Evolutionary conservation across 176 grass and related monocot species (phyloP), one percentile per base, ranked within the genome.

Genomic region (Carex littledalei): DNA sequence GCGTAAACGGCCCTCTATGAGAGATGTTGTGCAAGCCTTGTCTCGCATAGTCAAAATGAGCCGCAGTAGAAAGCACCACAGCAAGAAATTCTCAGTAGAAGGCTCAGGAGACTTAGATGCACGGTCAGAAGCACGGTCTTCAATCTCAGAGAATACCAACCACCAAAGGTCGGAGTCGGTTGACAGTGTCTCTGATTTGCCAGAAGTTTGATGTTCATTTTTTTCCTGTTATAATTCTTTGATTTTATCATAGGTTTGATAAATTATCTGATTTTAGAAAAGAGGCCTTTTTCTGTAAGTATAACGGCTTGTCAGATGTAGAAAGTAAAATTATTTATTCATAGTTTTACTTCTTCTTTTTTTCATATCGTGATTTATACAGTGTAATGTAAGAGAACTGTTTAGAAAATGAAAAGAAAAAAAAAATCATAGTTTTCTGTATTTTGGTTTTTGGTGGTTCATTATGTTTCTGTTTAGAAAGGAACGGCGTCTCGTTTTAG

Each of bases 1-100:
- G 3, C 85, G 93, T 53, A 94, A 94, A 81, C 88, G 96, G 2
- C 93, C 96, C 6, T 88, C 87, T 0, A 99, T 95, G 96, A 76
- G 96, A 81, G 93, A 91, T 43, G 61, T 92, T 0, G 91, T 92
- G 57, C 96, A 99, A 88, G 88, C 91, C 2, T 75, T 99, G 37
- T 86, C 85, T 63, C 85, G 78, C 49, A 75, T 92, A 35, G 43
- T 79, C 41, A 94, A 92, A 17, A 87, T 58, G 72, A 90, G 81
- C 69, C 73, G 63, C 47, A 91, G 89, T 70, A 90, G 85, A 86
- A 95, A 89, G 37, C 83, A 87, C 29, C 89, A 75, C 15, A 67
- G 61, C 2, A 79, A 71, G 61, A 87, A 63, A 75, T 75, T 54
- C 37, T 26, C 60, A 16, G 8, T 57, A 8, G 85, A 94, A 21